Conservation (phyloP, 2,329 filamentous ascomycete genomes). For the Didymella sp. region DNA sequence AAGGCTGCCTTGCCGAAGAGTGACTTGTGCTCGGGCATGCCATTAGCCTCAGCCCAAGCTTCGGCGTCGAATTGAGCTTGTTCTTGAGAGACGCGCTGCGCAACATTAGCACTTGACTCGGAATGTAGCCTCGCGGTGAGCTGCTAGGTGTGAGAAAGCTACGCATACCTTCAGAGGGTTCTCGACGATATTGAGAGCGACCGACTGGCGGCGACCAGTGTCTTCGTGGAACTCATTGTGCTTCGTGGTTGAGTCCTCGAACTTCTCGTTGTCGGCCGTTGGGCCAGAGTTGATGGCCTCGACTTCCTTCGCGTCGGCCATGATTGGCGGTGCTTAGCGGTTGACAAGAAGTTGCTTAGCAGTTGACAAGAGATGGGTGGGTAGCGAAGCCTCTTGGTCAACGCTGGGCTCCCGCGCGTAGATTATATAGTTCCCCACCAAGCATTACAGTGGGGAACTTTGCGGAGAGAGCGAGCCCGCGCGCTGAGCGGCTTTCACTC, state of each 20-base stretch:
- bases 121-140: constrained; percentile 16
- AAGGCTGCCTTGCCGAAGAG: constrained; percentile 74
- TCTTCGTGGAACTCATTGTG: constrained; percentile 17
- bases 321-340: constrained; percentile 18
- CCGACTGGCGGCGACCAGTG: constrained; percentile 48
- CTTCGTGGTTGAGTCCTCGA: constrained; percentile 14
- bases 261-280: constrained; percentile 14
- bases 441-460: constrained; percentile 15
- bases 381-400: constrained; percentile 13
- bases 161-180: constrained; percentile 54
- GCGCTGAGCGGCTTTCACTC: not conserved
- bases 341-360: constrained; percentile 13
- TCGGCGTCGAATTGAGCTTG: constrained; percentile 63
- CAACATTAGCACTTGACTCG: constrained; percentile 33
- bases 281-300: not conserved
- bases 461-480: constrained; percentile 8
- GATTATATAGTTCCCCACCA: constrained; percentile 14
- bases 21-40: constrained; percentile 64
- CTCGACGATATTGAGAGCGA: constrained; percentile 57
- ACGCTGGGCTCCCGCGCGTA: constrained; percentile 12
- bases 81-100: constrained; percentile 57
- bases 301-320: constrained; percentile 19
- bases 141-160: not conserved
- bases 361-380: constrained; percentile 9
- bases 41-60: constrained; percentile 67